Conservation (phyloP, 176 grass and related monocot genomes). For the Juncus inflexus region DNA sequence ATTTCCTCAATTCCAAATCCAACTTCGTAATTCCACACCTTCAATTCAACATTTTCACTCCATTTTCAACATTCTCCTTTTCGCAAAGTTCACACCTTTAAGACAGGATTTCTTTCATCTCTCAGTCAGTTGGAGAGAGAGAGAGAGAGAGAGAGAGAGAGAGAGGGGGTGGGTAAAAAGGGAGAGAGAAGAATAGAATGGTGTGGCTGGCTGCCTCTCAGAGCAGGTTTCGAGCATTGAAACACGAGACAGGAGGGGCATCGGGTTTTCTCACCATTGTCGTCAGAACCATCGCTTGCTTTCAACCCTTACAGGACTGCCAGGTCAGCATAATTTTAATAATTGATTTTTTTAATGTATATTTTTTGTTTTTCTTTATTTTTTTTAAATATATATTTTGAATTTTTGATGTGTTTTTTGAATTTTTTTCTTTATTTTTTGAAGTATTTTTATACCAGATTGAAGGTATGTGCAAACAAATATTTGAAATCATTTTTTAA, state of each 20-base stretch:
- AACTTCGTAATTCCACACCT: background rate
- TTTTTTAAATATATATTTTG: constrained; percentile 8
- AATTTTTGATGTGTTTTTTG: too few relatives aligned
- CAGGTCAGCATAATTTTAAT: constrained; percentile 44
- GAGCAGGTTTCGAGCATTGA: constrained; percentile 83
- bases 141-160: constrained; percentile 29
- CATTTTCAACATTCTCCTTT: background rate
- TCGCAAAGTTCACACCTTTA: background rate
- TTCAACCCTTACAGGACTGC: constrained; percentile 74
- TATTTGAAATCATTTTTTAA: too few relatives aligned
- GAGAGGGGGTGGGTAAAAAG: constrained; percentile 22
- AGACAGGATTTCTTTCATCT: too few relatives aligned
- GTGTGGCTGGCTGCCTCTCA: constrained; percentile 85
- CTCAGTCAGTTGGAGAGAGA: background rate
- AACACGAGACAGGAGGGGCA: constrained; percentile 83
- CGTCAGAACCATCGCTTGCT: constrained; percentile 80
- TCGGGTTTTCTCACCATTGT: constrained; percentile 44
- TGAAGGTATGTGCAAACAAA: too few relatives aligned
- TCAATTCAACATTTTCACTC: constrained; percentile 2
- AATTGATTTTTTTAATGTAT: background rate
- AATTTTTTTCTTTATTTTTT: too few relatives aligned
- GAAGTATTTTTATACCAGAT: too few relatives aligned
- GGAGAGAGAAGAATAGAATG: constrained; percentile 60
- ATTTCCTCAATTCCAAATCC: constrained; percentile 20
- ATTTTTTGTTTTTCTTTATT: background rate